Base-by-base conservation (phyloP, 2,329 filamentous ascomycete species). In the Fusarium haematococcum region DNA sequence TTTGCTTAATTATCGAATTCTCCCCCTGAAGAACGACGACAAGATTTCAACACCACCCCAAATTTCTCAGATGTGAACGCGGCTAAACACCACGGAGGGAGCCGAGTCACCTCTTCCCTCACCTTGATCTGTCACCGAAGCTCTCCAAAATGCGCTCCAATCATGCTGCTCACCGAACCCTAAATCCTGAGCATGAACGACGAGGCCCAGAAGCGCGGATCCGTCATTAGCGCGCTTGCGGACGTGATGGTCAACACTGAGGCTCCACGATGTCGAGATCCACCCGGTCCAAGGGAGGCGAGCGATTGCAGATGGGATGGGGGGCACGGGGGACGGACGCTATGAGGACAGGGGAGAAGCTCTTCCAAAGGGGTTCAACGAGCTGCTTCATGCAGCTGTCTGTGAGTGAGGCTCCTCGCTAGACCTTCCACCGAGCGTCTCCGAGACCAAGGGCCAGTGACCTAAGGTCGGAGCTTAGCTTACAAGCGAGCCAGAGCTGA, bases 261-360 rank as follows among this genome's bases (percentile, higher is more conserved):
- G 71, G 64, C 68, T 78, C 73, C 71, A 77, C 69, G 76, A 69
- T 33, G 18, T 35, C 43, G 50, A 63, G 68, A 76, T 79, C 77
- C 77, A 78, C 77, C 68, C 77, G 77, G 77, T 75, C 77, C 69
- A 78, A 79, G 33, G 77, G 75, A 77, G 73, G 62, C 56, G 27
- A 63, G 56, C 33, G 37, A 60, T 33, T n/a, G 52, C 59, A 56
- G 67, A 65, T 37, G 30, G 48, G 48, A 33, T 32, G 25, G 48
- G n/a, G 32, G 52, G 32, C 72, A 23, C 63, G 39, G 45, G n/a
- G 54, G 59, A 67, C 72, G 67, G 67, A 65, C 69, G 67, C 76
- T 69, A 68, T 59, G 61, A 56, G 20, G 32, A 43, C 64, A 60
- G 43, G 48, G 33, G 59, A 9, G 64, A 43, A 66, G 54, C 35